Base-by-base conservation (phyloP, 495 filamentous ascomycete species). In the Evansstolkia leycettana region DNA sequence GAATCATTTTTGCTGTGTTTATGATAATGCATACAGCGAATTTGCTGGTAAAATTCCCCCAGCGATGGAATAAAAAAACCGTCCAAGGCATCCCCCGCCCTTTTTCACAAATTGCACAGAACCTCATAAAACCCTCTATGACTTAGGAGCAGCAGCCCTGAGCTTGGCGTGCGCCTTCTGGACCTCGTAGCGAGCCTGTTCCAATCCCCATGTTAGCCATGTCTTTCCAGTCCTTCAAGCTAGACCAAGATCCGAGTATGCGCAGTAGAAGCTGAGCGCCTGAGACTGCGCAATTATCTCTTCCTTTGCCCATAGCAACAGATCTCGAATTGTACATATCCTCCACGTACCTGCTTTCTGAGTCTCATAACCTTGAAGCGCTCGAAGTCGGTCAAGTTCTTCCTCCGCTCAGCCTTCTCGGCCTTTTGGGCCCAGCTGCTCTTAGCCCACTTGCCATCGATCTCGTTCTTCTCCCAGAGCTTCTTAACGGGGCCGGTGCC, bases 321-420 rank as follows among this genome's bases (percentile, higher is more conserved):
- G 25, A 24, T 17, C 20, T 9, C 20, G n/a, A 23, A 23, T 23
- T 5, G 9, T 23, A 4, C 20, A 23, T 23, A 9, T 23, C 20
- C 20, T 9, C 25, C 18, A 69, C 75, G 43, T 67, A 80, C 76
- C 82, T 95, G 88, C 79, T 96, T 96, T 77, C 81, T 86, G 68
- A 95, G 71, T 60, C 85, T 73, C 75, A 96, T 73, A 48, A 96
- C 88, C 79, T 96, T 95, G 84, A 96, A 99, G 55, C 90, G 80
- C 75, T 99, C 92, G 60, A 99, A 96, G 73, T 99, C 92, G 69
- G 75, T 89, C 43, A 99, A 72, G 50, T 78, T 77, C 65, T 76
- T 79, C 70, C 92, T 79, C 72, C 84, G 85, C 70, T 84, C 75
- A 48, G 70, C 70, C 63, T 78, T 72, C 45, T 75, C 74, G 57